Evolutionary conservation across 371 early-diverging fungal genomes (phyloP).

Genomic region (Mortierella sp.): DNA sequence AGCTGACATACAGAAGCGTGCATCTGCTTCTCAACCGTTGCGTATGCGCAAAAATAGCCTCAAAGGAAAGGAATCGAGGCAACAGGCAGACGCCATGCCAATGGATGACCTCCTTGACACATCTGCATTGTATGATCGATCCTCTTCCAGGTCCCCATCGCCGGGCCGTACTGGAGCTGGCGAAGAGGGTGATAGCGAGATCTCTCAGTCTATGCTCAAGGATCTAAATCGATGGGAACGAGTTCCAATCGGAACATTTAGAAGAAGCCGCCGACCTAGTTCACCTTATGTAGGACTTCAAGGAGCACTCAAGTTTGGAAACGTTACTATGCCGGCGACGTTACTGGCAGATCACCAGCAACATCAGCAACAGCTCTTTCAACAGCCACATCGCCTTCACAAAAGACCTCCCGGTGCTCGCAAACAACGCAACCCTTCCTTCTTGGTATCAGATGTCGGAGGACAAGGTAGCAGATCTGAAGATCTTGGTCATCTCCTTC

Average conservation of each 20-base stretch:
- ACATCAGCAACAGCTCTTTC: constrained; percentile 32
- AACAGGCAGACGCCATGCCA: constrained; percentile 48
- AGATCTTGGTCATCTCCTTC: neutral
- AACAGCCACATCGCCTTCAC: constrained; percentile 22
- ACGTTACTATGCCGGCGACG: constrained; percentile 46
- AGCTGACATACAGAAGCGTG: neutral
- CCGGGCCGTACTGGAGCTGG: constrained; percentile 47
- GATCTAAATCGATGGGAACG: constrained; percentile 73
- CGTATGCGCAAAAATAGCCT: constrained; percentile 24
- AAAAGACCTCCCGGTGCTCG: constrained; percentile 8
- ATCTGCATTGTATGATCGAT: constrained; percentile 65
- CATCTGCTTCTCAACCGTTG: neutral
- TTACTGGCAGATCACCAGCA: constrained; percentile 37
- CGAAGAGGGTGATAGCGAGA: constrained; percentile 41
- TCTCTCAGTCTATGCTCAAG: constrained; percentile 60
- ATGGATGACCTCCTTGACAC: constrained; percentile 76
- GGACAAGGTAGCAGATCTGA: neutral
- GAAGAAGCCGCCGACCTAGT: constrained; percentile 56
- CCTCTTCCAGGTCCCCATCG: constrained; percentile 66
- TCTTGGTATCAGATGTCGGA: constrained; percentile 15
- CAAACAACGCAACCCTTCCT: constrained; percentile 20
- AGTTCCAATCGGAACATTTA: constrained; percentile 72
- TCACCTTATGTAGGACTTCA: constrained; percentile 46
- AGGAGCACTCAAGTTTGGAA: constrained; percentile 47
- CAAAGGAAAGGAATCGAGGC: constrained; percentile 32